Conservation (phyloP, 2,329 filamentous ascomycete species). For the Pseudocercospora macadamiae region DNA sequence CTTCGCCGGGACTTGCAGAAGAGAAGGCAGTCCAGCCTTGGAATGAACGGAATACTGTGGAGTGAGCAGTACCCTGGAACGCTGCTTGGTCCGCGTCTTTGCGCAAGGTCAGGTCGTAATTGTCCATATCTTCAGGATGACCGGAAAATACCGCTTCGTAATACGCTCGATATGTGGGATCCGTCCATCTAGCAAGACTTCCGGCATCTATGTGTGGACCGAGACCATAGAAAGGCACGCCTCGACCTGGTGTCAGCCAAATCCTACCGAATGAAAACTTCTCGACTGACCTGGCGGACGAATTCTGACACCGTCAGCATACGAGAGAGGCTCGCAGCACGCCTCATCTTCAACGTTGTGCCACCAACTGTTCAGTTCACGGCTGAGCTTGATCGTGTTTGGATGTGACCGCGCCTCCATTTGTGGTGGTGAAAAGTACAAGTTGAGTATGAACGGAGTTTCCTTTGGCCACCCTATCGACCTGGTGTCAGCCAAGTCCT, state of each 20-base stretch:
- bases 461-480: slow-evolving; percentile 14
- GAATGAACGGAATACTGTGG: slow-evolving; percentile 14
- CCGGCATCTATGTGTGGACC: slow-evolving; percentile 17
- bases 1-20: slow-evolving; percentile 15
- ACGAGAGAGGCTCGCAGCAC: slow-evolving; percentile 10
- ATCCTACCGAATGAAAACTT: neutral
- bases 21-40: slow-evolving; percentile 18
- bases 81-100: slow-evolving; percentile 16
- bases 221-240: slow-evolving; percentile 14
- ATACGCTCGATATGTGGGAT: slow-evolving; percentile 8
- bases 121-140: slow-evolving; percentile 14
- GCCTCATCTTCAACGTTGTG: neutral
- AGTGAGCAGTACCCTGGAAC: slow-evolving; percentile 16
- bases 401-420: slow-evolving; percentile 15
- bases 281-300: slow-evolving; percentile 12
- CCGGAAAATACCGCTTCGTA: slow-evolving; percentile 13
- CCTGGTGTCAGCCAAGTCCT: neutral
- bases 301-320: slow-evolving; percentile 15
- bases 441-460: slow-evolving; percentile 17
- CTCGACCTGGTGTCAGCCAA: neutral
- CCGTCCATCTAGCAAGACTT: slow-evolving; percentile 13
- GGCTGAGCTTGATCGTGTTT: slow-evolving; percentile 11
- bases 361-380: slow-evolving; percentile 18
- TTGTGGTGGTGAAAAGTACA: slow-evolving; percentile 17
- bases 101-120: slow-evolving; percentile 13